phyloP scores from a whole-genome alignment of 768 basidiomycete species.

The Rhodotorula paludigena region DNA sequence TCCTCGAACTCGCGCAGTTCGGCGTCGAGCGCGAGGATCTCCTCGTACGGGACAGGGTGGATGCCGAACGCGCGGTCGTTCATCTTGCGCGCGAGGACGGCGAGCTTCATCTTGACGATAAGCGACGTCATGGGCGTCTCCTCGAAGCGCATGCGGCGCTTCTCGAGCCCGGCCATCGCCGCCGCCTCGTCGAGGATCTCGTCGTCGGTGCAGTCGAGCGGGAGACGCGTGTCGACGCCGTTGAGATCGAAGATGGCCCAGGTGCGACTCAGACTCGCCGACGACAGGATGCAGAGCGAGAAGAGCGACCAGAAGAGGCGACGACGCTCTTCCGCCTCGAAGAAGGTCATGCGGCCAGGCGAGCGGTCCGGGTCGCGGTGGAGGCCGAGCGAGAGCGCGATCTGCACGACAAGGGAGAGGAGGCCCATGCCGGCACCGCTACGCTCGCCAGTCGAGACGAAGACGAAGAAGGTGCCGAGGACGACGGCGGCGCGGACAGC shows the following conservation, averaged over 20 bases:
- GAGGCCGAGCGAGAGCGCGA: slow-evolving; percentile 26
- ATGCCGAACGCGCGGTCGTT: slow-evolving; percentile 37
- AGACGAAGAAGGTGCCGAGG: slow-evolving; percentile 36
- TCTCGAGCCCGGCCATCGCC: slow-evolving; percentile 24
- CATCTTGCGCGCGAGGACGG: slow-evolving; percentile 33
- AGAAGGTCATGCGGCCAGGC: slow-evolving; percentile 29
- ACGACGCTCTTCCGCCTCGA: slow-evolving; percentile 27
- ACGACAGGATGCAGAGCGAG: slow-evolving; percentile 29
- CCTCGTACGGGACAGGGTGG: slow-evolving; percentile 31
- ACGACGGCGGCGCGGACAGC: slow-evolving; percentile 25
- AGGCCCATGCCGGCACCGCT: slow-evolving; percentile 33
- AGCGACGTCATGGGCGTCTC: slow-evolving; percentile 34
- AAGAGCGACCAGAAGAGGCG: slow-evolving; percentile 27
- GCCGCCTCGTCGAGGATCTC: slow-evolving; percentile 32
- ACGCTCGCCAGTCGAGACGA: slow-evolving; percentile 29
- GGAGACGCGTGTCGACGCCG: slow-evolving; percentile 23
- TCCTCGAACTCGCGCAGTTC: slow-evolving; percentile 30
- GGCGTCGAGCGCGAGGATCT: slow-evolving; percentile 29
- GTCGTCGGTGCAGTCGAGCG: slow-evolving; percentile 33
- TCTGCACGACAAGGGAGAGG: slow-evolving; percentile 28
- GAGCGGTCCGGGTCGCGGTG: slow-evolving; percentile 34
- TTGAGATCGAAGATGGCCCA: slow-evolving; percentile 32
- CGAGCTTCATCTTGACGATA: slow-evolving; percentile 30
- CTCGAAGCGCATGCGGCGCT: slow-evolving; percentile 13
- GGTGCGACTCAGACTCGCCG: slow-evolving; percentile 20